Percentiles rank a stretch among this genome's conserved stretches.
Evolutionary conservation across 1,284 basidiomycete species (phyloP).

Genomic region (Pseudozyma sp.): DNA sequence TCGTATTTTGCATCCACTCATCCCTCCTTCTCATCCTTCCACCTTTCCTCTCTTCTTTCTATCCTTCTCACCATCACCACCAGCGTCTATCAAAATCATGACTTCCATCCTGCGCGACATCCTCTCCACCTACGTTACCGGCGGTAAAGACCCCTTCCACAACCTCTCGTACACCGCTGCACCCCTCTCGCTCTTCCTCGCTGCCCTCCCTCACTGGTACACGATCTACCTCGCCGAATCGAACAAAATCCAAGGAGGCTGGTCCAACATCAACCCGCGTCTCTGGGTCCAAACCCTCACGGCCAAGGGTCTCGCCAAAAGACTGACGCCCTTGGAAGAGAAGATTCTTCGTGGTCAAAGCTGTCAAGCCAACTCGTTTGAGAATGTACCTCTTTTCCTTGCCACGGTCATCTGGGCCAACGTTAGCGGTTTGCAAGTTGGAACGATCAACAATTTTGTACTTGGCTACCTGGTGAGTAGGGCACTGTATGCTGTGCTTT

Average conservation of each 20-base stretch:
- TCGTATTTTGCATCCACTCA: background rate
- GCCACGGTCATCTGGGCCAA: constrained; percentile 41
- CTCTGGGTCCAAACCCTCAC: constrained; percentile 46
- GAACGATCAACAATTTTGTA: constrained; percentile 36
- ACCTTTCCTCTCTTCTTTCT: background rate
- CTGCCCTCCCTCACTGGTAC: constrained; percentile 59
- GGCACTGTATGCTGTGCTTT: constrained; percentile 28
- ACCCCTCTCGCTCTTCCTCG: constrained; percentile 33
- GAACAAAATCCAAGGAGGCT: constrained; percentile 57
- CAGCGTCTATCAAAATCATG: background rate
- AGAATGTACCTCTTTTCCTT: constrained; percentile 41
- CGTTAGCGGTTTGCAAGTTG: constrained; percentile 5
- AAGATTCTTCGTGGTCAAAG: constrained; percentile 54
- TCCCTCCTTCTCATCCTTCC: background rate
- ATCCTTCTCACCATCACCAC: background rate
- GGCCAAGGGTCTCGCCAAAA: constrained; percentile 34
- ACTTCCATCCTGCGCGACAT: constrained; percentile 6
- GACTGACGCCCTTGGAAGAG: constrained; percentile 43
- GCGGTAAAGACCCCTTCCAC: constrained; percentile 26
- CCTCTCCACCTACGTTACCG: constrained; percentile 13
- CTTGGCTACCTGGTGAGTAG: constrained; percentile 25
- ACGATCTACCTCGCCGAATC: constrained; percentile 53
- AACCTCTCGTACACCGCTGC: constrained; percentile 43
- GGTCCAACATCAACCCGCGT: constrained; percentile 61
- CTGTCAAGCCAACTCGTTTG: constrained; percentile 48